Conservation (phyloP, 345 rosid species). For the Barbarea vulgaris region DNA sequence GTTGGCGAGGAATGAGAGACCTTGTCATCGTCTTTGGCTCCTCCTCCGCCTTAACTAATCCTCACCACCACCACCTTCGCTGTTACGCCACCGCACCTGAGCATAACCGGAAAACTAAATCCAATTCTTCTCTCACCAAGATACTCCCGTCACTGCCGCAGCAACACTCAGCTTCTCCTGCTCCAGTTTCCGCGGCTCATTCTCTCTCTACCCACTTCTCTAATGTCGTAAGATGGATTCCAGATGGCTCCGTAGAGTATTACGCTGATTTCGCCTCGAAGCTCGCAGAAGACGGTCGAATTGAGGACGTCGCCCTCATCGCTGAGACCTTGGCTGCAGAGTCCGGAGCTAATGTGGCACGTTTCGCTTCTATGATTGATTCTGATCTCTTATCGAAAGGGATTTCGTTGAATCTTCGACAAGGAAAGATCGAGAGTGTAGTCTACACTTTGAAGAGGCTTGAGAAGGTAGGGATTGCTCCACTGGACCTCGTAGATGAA, state of each 20-base stretch:
- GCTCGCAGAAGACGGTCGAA: conserved; percentile 72
- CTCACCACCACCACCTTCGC: conserved; percentile 38
- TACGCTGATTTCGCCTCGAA: conserved; percentile 61
- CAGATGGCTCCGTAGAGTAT: conserved; percentile 40
- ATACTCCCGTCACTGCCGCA: conserved; percentile 35
- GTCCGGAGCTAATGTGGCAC: conserved; percentile 56
- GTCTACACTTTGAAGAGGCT: conserved; percentile 57
- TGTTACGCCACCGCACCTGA: conserved; percentile 41
- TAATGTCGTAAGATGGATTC: conserved; percentile 46
- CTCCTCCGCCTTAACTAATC: conserved; percentile 49
- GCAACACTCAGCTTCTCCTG: conserved; percentile 33
- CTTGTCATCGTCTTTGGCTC: conserved; percentile 65
- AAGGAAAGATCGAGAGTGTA: conserved; percentile 58
- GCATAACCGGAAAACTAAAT: conserved; percentile 33
- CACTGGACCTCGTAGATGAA: conserved; percentile 54
- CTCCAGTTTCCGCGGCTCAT: conserved; percentile 38
- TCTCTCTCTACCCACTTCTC: conserved; percentile 36
- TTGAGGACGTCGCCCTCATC: conserved; percentile 59
- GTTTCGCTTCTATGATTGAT: conserved; percentile 52
- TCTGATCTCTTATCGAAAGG: conserved; percentile 54
- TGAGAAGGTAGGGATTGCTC: conserved; percentile 60
- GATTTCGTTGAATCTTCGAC: conserved; percentile 48
- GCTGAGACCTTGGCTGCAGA: conserved; percentile 58
- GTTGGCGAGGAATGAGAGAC: conserved; percentile 62
- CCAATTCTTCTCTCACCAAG: conserved; percentile 39